These are phyloP conservation scores for Leptodontidium sp. DNA, from an alignment of 2,329 filamentous ascomycete genomes.

Conservation along the genomic window DNA sequence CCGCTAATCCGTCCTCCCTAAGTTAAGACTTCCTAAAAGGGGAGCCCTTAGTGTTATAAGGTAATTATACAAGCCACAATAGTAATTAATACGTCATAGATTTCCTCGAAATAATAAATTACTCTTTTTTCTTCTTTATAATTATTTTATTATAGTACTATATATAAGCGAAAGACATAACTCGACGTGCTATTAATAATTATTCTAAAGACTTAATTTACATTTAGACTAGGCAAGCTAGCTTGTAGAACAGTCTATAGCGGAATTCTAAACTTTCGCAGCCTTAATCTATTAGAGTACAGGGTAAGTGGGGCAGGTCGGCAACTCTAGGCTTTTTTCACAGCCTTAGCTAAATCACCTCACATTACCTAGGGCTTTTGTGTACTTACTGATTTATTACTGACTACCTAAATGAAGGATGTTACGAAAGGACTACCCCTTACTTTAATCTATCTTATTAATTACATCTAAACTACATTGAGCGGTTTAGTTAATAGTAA, in stretches of 20 bases:
- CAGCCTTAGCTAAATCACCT: no score
- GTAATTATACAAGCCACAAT: background rate
- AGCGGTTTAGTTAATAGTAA: no score
- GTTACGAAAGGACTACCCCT: no score
- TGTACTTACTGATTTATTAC: no score
- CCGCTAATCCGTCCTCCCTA: background rate
- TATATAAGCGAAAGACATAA: background rate
- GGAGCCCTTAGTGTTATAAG: background rate
- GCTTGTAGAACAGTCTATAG: background rate
- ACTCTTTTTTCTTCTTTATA: background rate
- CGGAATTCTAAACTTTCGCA: background rate
- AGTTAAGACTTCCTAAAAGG: background rate
- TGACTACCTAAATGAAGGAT: no score
- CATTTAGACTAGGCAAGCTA: background rate
- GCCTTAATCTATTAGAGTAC: background rate
- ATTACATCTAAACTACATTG: no score
- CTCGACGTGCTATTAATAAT: background rate
- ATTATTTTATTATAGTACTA: background rate
- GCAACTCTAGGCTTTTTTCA: no score
- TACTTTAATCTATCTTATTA: no score
- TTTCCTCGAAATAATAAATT: background rate
- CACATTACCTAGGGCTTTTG: no score
- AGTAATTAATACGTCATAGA: background rate
- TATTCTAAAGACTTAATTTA: background rate
- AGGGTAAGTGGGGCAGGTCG: no score